Evolutionary conservation across 805 yeast genomes (phyloP).

Genomic region (Kazachstania bromeliacearum): DNA sequence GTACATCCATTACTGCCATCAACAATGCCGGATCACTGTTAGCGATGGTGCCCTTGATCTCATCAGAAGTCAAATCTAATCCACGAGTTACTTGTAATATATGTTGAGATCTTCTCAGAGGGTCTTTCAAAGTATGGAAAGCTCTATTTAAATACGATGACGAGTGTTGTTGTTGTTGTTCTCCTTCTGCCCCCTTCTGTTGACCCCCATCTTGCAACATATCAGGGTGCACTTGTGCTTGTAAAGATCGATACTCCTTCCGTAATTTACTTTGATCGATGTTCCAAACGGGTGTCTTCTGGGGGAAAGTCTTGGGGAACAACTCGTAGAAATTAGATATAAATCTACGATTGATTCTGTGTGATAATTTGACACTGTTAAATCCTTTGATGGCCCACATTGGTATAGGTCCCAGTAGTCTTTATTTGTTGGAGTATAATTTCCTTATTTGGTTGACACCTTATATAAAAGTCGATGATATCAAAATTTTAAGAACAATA

Average conservation of each 20-base stretch:
- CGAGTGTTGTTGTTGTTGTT: conserved; percentile 15
- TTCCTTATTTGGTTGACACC: no score
- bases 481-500: background rate
- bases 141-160: conserved; percentile 65
- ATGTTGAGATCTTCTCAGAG: conserved; percentile 62
- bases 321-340: conserved; percentile 42
- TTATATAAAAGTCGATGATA: no score
- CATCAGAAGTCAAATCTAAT: conserved; percentile 54
- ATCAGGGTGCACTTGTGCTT: conserved; percentile 79
- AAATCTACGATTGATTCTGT: no score
- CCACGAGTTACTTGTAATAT: conserved; percentile 36
- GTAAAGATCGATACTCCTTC: conserved; percentile 65
- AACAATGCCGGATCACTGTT: conserved; percentile 47
- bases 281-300: conserved; percentile 59
- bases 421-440: no score
- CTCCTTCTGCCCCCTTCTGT: conserved; percentile 6
- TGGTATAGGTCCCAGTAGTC: no score
- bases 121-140: conserved; percentile 59
- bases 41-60: conserved; percentile 36
- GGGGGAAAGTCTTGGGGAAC: conserved; percentile 69
- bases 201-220: conserved; percentile 22
- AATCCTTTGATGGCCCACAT: no score
- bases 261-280: conserved; percentile 50
- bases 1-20: conserved; percentile 72
- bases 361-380: no score